Evolutionary conservation across 805 yeast genomes (phyloP).

Genomic region (Barnettozyma sucrosica): DNA sequence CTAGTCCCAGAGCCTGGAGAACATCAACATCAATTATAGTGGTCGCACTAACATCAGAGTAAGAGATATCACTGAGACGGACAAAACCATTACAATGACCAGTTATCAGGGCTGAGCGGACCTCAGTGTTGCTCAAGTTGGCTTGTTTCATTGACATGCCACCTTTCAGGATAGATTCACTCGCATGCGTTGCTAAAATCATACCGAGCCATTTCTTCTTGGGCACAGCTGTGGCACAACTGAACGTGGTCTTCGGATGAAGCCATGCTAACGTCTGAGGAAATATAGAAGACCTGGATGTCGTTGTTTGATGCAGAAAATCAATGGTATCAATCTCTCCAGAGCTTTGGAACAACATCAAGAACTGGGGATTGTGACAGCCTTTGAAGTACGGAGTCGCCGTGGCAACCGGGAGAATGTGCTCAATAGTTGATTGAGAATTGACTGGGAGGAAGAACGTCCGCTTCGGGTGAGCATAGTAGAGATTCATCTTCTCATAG

Average conservation of each 20-base stretch:
- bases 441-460: conserved; percentile 54
- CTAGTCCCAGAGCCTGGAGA: conserved; percentile 38
- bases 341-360: conserved; percentile 52
- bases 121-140: conserved; percentile 36
- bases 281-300: conserved; percentile 51
- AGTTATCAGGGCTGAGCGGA: conserved; percentile 60
- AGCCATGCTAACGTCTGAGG: conserved; percentile 81
- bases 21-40: conserved; percentile 56
- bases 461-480: conserved; percentile 55
- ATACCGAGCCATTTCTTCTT: conserved; percentile 76
- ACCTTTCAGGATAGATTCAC: conserved; percentile 57
- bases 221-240: conserved; percentile 51
- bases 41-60: conserved; percentile 59
- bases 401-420: conserved; percentile 49
- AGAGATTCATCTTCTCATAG: conserved; percentile 74
- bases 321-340: conserved; percentile 62
- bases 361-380: conserved; percentile 64
- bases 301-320: conserved; percentile 49
- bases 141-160: conserved; percentile 63
- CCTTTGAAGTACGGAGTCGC: conserved; percentile 77
- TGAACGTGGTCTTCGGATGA: conserved; percentile 60
- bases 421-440: conserved; percentile 36
- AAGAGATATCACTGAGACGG: conserved; percentile 78
- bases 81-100: conserved; percentile 86
- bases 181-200: conserved; percentile 43